Evolutionary conservation across 2,329 filamentous ascomycete species (phyloP), one percentile per base, ranked within the genome.

Genomic region (Stemphylium vesicarium): DNA sequence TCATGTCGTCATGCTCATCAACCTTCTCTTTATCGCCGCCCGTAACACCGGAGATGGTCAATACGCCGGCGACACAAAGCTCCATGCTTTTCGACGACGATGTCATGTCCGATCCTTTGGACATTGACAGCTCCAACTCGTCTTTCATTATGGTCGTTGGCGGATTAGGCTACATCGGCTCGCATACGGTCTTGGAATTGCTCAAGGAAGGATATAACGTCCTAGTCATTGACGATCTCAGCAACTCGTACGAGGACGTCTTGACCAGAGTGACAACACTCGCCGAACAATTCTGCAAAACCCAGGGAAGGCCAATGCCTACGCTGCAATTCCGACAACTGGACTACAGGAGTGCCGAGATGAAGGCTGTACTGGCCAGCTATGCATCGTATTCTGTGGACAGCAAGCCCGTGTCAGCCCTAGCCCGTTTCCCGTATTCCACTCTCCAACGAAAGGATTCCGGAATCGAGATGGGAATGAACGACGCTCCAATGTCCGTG

Each of bases 151-250:
- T 84, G 63, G 82, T 85, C 24, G 80, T 82, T 33, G 82, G 82
- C 16, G 82, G 82, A 9, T 77, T 83, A 12, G 82, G 82, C 6
- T 84, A 82, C 68, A 84, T 85, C 49, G 83, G 83, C 24, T 84
- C 81, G 2, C 82, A 85, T 66, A 85, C 82, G 0, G 77, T 79
- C 1, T 73, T 84, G 0, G 82, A 84, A 63, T 72, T 85, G 31
- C 75, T 85, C 55, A 81, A 84, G 56, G 78, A 78, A 32, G 81
- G 82, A 16, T 79, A 82, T 70, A 83, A 82, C 58, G 82, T 85
- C 29, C 76, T 85, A 52, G 68, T 79, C 13, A 67, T 79, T 40
- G 77, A 79, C 58, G 73, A 79, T 56, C 56, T 79, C 39, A 77
- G 76, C 66, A 85, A 85, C 66, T 75, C 75, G 3, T 78, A 74